phyloP scores from a whole-genome alignment of 306 rosid genomes.

The Trichosanthes cucumerina region DNA sequence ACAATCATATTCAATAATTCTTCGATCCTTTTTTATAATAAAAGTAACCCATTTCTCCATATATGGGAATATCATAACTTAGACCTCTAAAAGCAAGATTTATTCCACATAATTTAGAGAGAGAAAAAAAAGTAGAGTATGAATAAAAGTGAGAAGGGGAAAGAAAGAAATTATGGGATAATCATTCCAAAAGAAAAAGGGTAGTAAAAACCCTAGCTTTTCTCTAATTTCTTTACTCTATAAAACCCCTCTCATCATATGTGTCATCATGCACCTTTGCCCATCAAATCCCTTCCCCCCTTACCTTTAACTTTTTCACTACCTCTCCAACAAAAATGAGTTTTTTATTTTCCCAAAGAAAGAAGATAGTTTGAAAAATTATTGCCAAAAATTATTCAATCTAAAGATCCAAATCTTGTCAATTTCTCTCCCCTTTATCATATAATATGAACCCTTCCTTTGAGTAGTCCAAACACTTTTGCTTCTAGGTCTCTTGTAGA shows the following conservation, averaged over 20 bases:
- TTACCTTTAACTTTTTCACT: slow-evolving; percentile 65
- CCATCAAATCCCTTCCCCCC: slow-evolving; percentile 13
- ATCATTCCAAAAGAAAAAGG: slow-evolving; percentile 59
- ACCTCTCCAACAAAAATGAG: slow-evolving; percentile 38
- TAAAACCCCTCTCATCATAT: slow-evolving; percentile 50
- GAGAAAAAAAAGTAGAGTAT: not conserved
- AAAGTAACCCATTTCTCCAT: not conserved
- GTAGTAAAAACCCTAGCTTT: slow-evolving; percentile 47
- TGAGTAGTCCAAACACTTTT: slow-evolving; percentile 10
- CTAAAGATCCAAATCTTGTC: slow-evolving; percentile 9
- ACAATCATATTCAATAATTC: not conserved
- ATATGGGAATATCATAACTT: not conserved
- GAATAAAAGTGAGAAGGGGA: slow-evolving; percentile 26
- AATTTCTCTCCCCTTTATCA: not conserved
- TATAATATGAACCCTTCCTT: not conserved
- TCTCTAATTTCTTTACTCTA: slow-evolving; percentile 9
- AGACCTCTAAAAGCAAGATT: not conserved
- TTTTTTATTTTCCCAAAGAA: slow-evolving; percentile 49
- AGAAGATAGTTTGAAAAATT: slow-evolving; percentile 32
- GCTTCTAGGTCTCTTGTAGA: slow-evolving; percentile 26
- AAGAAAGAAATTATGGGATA: slow-evolving; percentile 70
- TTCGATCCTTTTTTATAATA: not conserved
- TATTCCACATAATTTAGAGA: not conserved
- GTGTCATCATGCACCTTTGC: slow-evolving; percentile 72
- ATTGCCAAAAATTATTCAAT: not conserved